These are phyloP conservation scores for Podaxis mareebaensis DNA, from an alignment of 768 basidiomycete genomes.

Conservation along the genomic window DNA sequence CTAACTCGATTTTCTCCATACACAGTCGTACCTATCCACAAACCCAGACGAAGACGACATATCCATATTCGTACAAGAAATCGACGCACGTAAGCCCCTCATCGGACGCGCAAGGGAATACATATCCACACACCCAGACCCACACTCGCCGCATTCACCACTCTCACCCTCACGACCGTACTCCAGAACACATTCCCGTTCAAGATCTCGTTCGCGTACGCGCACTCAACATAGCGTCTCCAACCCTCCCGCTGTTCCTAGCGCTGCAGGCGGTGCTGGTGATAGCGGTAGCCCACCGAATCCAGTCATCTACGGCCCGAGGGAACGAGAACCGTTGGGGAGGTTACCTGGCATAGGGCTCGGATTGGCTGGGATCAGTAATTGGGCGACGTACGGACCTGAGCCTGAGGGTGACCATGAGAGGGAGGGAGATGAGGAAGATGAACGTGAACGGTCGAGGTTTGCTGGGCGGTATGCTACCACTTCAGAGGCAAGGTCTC, in stretches of 20 bases:
- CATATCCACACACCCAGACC: not conserved
- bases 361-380: slow-evolving; percentile 8
- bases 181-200: not conserved
- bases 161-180: not conserved
- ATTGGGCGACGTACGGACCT: slow-evolving; percentile 3
- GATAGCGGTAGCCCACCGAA: not conserved
- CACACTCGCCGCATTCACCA: not conserved
- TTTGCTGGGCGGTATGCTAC: not conserved
- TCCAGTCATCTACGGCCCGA: not conserved
- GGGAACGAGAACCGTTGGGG: not conserved
- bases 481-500: not conserved
- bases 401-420: not conserved
- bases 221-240: not conserved
- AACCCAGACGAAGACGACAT: slow-evolving; percentile 76
- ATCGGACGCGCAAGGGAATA: slow-evolving; percentile 33
- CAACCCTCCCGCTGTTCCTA: no score
- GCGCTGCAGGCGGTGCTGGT: no score
- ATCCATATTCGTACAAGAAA: slow-evolving; percentile 75
- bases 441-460: not conserved
- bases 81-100: slow-evolving; percentile 70
- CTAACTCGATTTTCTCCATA: not conserved
- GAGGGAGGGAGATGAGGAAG: not conserved
- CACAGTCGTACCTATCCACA: slow-evolving; percentile 18
- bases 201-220: slow-evolving; percentile 7
- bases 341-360: slow-evolving; percentile 6